phyloP scores from a whole-genome alignment of 768 basidiomycete genomes.

The Rhodotorula sphaerocarpa region DNA sequence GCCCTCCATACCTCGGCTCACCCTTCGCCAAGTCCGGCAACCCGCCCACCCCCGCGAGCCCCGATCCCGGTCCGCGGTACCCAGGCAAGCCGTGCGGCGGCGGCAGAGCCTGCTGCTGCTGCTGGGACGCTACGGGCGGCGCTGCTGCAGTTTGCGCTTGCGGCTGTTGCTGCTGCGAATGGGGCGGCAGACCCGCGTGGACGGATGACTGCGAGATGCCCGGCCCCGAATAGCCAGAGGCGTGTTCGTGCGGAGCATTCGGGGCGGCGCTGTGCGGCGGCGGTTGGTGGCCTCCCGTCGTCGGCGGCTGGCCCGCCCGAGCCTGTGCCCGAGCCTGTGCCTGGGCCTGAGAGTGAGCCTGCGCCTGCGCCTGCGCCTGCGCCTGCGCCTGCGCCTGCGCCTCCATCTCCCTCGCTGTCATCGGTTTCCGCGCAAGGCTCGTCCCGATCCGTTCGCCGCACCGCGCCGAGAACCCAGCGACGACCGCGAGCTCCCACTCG shows the following conservation, averaged over 20 bases:
- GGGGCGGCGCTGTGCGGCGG: too few species aligned
- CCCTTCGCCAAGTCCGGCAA: too few species aligned
- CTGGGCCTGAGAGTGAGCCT: background rate
- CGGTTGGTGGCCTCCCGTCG: too few species aligned
- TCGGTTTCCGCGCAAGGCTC: slow-evolving; percentile 11
- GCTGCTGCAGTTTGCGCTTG: background rate
- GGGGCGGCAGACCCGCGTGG: background rate
- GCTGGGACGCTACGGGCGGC: too few species aligned
- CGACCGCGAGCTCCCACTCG: slow-evolving; percentile 28
- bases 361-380: background rate
- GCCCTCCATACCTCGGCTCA: too few species aligned
- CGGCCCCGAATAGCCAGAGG: too few species aligned
- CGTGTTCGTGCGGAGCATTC: too few species aligned
- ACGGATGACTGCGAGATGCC: too few species aligned
- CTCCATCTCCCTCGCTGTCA: slow-evolving; percentile 23
- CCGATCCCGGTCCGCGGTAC: too few species aligned
- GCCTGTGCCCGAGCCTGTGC: background rate
- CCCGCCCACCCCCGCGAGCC: too few species aligned
- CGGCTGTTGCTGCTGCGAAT: background rate
- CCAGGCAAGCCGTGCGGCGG: too few species aligned
- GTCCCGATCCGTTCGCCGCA: slow-evolving; percentile 28
- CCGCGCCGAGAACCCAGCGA: slow-evolving; percentile 27
- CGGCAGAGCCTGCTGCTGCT: too few species aligned
- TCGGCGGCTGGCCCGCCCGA: background rate
- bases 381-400: slow-evolving; percentile 13